phyloP scores from a whole-genome alignment of 495 filamentous ascomycete species.

The Hypoxylon crocopeplum region DNA sequence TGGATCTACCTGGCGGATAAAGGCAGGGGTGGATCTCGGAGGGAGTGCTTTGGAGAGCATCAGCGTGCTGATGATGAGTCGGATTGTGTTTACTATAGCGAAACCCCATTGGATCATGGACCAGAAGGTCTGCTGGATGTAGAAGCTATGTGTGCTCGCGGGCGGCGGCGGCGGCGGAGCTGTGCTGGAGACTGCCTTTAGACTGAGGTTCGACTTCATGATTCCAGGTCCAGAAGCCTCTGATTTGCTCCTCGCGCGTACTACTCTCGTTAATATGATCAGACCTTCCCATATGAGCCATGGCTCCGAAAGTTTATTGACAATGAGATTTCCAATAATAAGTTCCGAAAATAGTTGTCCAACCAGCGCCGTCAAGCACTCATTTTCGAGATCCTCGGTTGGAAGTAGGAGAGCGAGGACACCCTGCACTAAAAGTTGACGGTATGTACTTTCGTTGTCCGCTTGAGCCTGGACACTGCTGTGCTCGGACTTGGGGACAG shows the following conservation, averaged over 20 bases:
- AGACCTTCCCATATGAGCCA: constrained; percentile 86
- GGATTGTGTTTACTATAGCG: constrained; percentile 67
- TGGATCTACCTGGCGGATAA: constrained; percentile 12
- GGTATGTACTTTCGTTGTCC: constrained; percentile 80
- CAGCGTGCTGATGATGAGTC: constrained; percentile 61
- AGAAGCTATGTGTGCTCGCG: constrained; percentile 46
- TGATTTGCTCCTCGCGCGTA: constrained; percentile 18
- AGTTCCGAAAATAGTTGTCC: constrained; percentile 85
- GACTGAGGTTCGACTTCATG: constrained; percentile 22
- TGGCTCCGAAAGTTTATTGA: constrained; percentile 79
- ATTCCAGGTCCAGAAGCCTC: constrained; percentile 24
- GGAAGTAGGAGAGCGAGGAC: constrained; percentile 83
- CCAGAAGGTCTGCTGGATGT: constrained; percentile 65
- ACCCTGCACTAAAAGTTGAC: constrained; percentile 79
- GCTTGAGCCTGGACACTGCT: constrained; percentile 63
- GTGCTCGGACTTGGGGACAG: constrained; percentile 67
- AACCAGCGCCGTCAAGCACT: constrained; percentile 79
- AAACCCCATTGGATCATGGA: constrained; percentile 71
- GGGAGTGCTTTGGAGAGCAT: constrained; percentile 61
- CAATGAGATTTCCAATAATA: constrained; percentile 78
- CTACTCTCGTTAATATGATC: constrained; percentile 57
- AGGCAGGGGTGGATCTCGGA: constrained; percentile 30
- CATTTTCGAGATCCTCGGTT: constrained; percentile 89
- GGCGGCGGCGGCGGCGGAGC: constrained; percentile 1
- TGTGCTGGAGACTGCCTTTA: constrained; percentile 39